Conservation (phyloP, 169 alveolate species). For the Hepatocystis sp. region DNA sequence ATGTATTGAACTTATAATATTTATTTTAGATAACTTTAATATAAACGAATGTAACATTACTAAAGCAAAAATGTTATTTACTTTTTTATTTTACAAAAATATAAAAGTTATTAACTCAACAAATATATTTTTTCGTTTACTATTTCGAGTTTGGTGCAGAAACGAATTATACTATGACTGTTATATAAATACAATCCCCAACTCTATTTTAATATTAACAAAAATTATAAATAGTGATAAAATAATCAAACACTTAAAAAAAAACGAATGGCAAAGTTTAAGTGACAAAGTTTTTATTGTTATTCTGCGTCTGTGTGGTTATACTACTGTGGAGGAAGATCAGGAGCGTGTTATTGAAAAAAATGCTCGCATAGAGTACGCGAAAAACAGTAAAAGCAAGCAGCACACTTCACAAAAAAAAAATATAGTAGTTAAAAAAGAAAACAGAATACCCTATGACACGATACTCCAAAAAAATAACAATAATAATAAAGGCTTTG, state of each 20-base stretch:
- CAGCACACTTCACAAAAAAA: background rate
- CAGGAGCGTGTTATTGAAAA: too few species aligned
- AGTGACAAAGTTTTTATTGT: slow-evolving; percentile 39
- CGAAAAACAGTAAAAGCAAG: background rate
- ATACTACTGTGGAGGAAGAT: background rate
- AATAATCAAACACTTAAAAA: slow-evolving; percentile 16
- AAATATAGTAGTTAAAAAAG: background rate
- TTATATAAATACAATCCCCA: slow-evolving; percentile 44
- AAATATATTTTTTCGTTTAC: slow-evolving; percentile 36
- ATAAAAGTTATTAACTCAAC: slow-evolving; percentile 11
- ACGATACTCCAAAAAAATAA: too few species aligned
- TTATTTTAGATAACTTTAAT: slow-evolving; percentile 35
- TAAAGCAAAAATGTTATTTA: slow-evolving; percentile 48
- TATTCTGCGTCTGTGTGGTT: slow-evolving; percentile 68
- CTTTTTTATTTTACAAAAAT: slow-evolving; percentile 45
- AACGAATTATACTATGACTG: slow-evolving; percentile 42
- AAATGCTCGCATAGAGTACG: too few species aligned
- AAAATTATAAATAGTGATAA: slow-evolving; percentile 34
- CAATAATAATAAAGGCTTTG: background rate
- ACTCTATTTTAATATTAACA: slow-evolving; percentile 34
- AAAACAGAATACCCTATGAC: too few species aligned
- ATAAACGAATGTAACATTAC: background rate
- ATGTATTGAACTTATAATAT: slow-evolving; percentile 50
- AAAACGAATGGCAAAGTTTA: slow-evolving; percentile 23
- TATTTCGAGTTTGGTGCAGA: slow-evolving; percentile 57